Conservation (phyloP, 257 asterid species). For the Cinchona pubescens region DNA sequence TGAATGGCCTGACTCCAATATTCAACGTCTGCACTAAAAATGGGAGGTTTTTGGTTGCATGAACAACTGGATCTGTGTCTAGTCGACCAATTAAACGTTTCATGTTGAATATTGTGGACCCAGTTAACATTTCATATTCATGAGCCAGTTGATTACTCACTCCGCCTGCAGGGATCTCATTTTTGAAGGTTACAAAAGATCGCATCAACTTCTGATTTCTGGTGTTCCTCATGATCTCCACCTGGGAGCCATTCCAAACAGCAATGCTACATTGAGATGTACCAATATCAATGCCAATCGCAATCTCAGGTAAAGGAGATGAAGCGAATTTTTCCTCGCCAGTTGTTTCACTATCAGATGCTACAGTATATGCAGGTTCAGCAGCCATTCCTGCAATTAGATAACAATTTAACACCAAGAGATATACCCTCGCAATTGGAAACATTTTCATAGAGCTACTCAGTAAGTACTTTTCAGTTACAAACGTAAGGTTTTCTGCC, state of each 20-base stretch:
- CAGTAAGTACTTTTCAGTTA: neutral
- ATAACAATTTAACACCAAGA: neutral
- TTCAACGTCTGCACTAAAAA: slow-evolving; percentile 72
- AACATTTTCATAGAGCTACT: neutral
- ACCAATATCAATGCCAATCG: slow-evolving; percentile 86
- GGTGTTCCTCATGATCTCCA: slow-evolving; percentile 65
- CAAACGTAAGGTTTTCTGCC: neutral
- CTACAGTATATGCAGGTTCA: slow-evolving; percentile 80
- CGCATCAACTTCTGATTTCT: slow-evolving; percentile 59
- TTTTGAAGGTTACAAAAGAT: slow-evolving; percentile 69
- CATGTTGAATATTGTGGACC: slow-evolving; percentile 73
- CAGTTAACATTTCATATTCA: slow-evolving; percentile 72
- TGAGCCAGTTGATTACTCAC: slow-evolving; percentile 63
- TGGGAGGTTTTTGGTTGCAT: slow-evolving; percentile 73
- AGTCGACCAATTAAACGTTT: slow-evolving; percentile 77
- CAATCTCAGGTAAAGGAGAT: slow-evolving; percentile 47
- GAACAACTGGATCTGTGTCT: slow-evolving; percentile 80
- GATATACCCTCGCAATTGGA: neutral
- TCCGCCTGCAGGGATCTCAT: slow-evolving; percentile 64
- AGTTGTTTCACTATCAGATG: slow-evolving; percentile 76
- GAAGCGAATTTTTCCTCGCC: slow-evolving; percentile 69
- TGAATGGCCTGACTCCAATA: slow-evolving; percentile 73
- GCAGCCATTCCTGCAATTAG: slow-evolving; percentile 56
- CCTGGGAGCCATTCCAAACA: slow-evolving; percentile 69
- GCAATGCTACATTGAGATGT: slow-evolving; percentile 87